phyloP scores from a whole-genome alignment of 345 rosid genomes.

The Linum lewisii region DNA sequence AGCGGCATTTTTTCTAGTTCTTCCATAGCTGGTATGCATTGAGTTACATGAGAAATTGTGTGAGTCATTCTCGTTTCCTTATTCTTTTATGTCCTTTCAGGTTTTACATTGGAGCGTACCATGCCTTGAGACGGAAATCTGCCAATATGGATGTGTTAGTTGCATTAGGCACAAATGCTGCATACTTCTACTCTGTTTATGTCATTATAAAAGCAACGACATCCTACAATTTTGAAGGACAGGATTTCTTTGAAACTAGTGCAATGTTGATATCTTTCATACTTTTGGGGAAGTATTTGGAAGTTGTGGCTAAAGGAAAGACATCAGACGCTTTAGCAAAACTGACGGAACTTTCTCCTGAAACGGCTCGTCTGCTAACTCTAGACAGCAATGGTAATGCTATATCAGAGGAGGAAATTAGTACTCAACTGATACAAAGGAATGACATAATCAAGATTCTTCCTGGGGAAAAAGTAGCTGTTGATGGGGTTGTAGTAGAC shows the following conservation, averaged over 20 bases:
- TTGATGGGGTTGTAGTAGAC: conserved; percentile 52
- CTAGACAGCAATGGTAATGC: conserved; percentile 39
- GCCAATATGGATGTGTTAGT: conserved; percentile 79
- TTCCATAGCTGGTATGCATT: too few species aligned
- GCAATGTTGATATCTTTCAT: conserved; percentile 72
- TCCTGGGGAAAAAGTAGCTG: conserved; percentile 67
- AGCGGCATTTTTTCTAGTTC: conserved; percentile 1
- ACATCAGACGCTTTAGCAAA: conserved; percentile 75
- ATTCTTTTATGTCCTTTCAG: conserved; percentile 27
- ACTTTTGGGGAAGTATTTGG: conserved; percentile 64
- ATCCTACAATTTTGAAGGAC: conserved; percentile 54
- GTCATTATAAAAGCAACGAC: conserved; percentile 37
- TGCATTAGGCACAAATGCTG: conserved; percentile 67
- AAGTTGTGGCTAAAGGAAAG: conserved; percentile 62
- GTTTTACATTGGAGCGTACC: conserved; percentile 59
- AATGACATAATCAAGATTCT: conserved; percentile 48
- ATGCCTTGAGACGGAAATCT: conserved; percentile 56
- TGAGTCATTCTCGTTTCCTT: neutral
- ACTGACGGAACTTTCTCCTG: conserved; percentile 66
- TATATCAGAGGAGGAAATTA: conserved; percentile 44
- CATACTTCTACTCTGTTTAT: conserved; percentile 60
- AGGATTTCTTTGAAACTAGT: conserved; percentile 73
- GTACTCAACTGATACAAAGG: conserved; percentile 55
- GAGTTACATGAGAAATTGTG: neutral
- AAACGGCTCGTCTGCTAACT: conserved; percentile 39